Percentiles rank a stretch among this genome's conserved stretches.
Evolutionary conservation across 2,329 filamentous ascomycete genomes (phyloP).

Genomic region (Colletotrichum nymphaeae): DNA sequence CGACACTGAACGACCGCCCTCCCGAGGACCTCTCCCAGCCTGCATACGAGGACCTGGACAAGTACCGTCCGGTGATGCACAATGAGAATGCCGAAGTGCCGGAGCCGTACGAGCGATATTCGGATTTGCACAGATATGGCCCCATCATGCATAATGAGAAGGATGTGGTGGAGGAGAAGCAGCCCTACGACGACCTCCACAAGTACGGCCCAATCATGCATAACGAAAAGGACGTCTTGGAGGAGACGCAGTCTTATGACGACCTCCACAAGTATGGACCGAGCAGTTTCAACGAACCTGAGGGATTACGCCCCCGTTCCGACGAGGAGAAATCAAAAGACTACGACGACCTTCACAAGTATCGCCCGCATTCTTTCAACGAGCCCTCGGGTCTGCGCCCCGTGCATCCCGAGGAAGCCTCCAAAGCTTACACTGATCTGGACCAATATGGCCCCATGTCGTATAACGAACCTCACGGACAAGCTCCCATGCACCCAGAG

Average conservation of each 20-base stretch:
- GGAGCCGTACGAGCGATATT: constrained; percentile 30
- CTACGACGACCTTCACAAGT: constrained; percentile 51
- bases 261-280: constrained; percentile 51
- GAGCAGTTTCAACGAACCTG: constrained; percentile 50
- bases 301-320: constrained; percentile 44
- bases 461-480: constrained; percentile 39
- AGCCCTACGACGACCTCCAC: constrained; percentile 52
- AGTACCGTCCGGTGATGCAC: constrained; percentile 47
- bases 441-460: constrained; percentile 47
- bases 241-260: constrained; percentile 51
- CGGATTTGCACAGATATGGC: constrained; percentile 38
- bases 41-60: constrained; percentile 49
- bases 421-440: constrained; percentile 53
- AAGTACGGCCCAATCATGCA: constrained; percentile 44
- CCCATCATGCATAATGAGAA: constrained; percentile 46
- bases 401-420: constrained; percentile 47
- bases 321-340: constrained; percentile 52
- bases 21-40: constrained; percentile 39
- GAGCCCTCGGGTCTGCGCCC: constrained; percentile 47
- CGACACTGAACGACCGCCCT: constrained; percentile 12
- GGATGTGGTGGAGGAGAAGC: constrained; percentile 49
- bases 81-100: constrained; percentile 43
- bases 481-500: constrained; percentile 25
- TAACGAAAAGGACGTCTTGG: constrained; percentile 51
- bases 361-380: constrained; percentile 47